These are phyloP conservation scores for Asterella californica DNA, from an alignment of 225 moss, liverwort and hornwort genomes.

Conservation along the genomic window DNA sequence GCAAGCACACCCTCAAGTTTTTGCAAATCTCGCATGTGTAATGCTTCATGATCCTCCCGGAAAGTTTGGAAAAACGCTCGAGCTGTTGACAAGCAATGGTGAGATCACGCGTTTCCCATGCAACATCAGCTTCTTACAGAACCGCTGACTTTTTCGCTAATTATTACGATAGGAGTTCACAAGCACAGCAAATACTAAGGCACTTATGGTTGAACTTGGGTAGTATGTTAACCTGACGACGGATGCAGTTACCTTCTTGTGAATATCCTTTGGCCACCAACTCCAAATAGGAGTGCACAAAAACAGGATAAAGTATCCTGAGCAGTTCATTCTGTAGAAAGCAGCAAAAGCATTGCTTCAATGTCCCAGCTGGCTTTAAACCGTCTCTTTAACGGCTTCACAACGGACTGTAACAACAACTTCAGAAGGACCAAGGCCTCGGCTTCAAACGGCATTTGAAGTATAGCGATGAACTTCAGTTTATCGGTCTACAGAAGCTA, in stretches of 20 bases:
- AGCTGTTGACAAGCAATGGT: conserved; percentile 37
- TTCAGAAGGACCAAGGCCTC: background rate
- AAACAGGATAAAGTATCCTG: conserved; percentile 88
- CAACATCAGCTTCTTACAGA: background rate
- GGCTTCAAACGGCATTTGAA: background rate
- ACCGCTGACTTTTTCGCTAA: background rate
- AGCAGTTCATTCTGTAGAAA: conserved; percentile 70
- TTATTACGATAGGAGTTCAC: background rate
- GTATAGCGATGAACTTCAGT: background rate
- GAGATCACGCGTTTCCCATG: background rate
- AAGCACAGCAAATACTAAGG: background rate
- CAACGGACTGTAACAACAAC: background rate
- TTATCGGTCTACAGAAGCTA: background rate
- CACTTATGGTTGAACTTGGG: background rate
- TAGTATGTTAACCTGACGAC: background rate
- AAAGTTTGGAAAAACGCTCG: conserved; percentile 75
- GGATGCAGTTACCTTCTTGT: conserved; percentile 50
- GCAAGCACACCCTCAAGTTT: conserved; percentile 81
- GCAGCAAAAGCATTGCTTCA: background rate
- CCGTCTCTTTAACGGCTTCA: background rate
- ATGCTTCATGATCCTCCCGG: conserved; percentile 82
- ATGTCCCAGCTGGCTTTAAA: background rate
- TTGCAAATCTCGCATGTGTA: conserved; percentile 73
- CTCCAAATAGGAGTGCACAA: conserved; percentile 89
- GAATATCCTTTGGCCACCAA: conserved; percentile 85